A percentile compares a stretch with the other conserved stretches of the same genome.
These are phyloP conservation scores for Solanum aculeatissimum DNA, from an alignment of 305 asterid species.

Conservation along the genomic window DNA sequence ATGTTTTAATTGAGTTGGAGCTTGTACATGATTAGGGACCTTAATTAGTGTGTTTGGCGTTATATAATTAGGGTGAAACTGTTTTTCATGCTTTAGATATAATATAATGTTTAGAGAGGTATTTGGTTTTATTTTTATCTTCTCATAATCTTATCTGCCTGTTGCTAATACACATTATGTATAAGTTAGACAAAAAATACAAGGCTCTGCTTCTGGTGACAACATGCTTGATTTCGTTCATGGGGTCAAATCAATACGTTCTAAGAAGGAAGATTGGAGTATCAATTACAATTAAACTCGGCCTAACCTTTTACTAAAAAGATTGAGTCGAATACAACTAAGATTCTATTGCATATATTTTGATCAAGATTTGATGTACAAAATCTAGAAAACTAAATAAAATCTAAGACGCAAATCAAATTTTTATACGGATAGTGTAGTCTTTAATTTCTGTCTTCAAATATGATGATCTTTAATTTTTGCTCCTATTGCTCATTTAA, in stretches of 20 bases:
- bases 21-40: neutral
- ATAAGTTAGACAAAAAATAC: neutral
- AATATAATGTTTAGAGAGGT: neutral
- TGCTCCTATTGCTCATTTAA: neutral
- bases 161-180: neutral
- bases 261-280: no score
- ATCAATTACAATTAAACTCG: no score
- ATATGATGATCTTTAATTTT: neutral
- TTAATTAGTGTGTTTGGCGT: neutral
- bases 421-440: neutral
- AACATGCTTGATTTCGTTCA: no score
- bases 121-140: neutral
- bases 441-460: neutral
- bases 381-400: no score
- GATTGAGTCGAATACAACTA: no score
- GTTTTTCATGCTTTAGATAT: neutral
- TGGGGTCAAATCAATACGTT: no score
- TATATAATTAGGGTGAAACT: neutral
- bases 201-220: no score
- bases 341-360: no score
- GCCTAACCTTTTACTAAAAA: no score
- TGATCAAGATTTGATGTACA: no score
- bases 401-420: neutral
- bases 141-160: neutral
- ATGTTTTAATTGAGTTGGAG: neutral